These are phyloP conservation scores for Solanum lignicaule DNA, from an alignment of 257 asterid species.

Conservation along the genomic window DNA sequence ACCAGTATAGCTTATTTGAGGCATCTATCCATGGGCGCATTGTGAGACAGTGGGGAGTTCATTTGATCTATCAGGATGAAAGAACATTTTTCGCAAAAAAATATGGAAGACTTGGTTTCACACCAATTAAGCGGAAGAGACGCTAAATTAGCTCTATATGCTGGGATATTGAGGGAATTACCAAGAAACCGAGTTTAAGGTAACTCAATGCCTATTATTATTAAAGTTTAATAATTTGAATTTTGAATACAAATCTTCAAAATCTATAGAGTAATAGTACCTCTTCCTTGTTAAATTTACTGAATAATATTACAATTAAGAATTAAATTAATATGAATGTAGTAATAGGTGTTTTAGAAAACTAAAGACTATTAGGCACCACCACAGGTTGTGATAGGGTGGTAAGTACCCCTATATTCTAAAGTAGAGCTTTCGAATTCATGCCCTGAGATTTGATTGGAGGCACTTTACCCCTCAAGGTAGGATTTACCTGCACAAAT, in stretches of 20 bases:
- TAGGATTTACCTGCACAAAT: too few relatives aligned
- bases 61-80: background rate
- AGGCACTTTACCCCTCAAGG: too few relatives aligned
- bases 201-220: background rate
- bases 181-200: background rate
- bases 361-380: background rate
- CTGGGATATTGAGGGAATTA: background rate
- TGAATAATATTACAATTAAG: background rate
- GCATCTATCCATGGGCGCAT: background rate
- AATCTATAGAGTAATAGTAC: too few relatives aligned
- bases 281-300: too few relatives aligned
- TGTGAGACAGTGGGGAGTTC: background rate
- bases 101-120: background rate
- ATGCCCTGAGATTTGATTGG: too few relatives aligned
- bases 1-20: background rate
- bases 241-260: too few relatives aligned
- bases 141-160: background rate
- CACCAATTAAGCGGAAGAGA: background rate
- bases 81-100: background rate
- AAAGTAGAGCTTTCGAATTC: fast-evolving
- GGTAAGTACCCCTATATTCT: background rate
- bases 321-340: background rate
- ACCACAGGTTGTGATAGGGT: background rate
- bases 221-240: background rate
- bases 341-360: background rate